Evolutionary conservation across 345 rosid genomes (phyloP), one percentile per base, ranked within the genome.

Genomic region (Eucalyptus curtisii): DNA sequence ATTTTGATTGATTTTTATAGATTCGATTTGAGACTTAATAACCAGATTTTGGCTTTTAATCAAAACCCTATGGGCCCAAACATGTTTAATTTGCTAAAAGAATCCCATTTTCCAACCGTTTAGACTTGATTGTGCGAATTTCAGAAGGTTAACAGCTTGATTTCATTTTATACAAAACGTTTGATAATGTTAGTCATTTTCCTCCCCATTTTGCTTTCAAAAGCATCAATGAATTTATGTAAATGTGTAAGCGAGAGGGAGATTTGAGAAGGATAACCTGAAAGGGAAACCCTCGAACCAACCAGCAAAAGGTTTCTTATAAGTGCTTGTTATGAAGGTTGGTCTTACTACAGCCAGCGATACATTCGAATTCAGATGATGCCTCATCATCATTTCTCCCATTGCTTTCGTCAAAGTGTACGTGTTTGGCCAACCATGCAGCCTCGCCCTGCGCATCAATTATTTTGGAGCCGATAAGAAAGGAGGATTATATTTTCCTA

Each of bases 351-450:
- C 88, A 47, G 89, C 91, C 3, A 91, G 89, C 1, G 94, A 92
- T 44, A 89, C 33, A 24, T 91, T 86, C 13, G 81, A 91, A 81
- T 91, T 93, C 81, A 90, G 40, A 31, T 86, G 87, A 22, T 90
- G 92, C 30, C 33, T 30, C 71, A 92, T 68, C 87, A 93, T 49
- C 93, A 93, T 93, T 84, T 93, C 93, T 30, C 93, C 94, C 93
- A 92, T 92, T 17, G 94, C 92, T 85, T 93, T 93, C 7, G 94
- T 93, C 82, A 91, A 92, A 52, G 86, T 92, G 45, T 91, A 93
- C 0, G 93, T 90, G 88, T 92, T 92, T 90, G 92, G 93, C 93
- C 94, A 93, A 15, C 93, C 93, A 37, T 87, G 84, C 47, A 48
- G 86, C 87, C 87, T 89, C 47, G 95, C 95, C 91, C 93, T 90